phyloP scores from a whole-genome alignment of 2,329 filamentous ascomycete species.

The Aciculosporium take region DNA sequence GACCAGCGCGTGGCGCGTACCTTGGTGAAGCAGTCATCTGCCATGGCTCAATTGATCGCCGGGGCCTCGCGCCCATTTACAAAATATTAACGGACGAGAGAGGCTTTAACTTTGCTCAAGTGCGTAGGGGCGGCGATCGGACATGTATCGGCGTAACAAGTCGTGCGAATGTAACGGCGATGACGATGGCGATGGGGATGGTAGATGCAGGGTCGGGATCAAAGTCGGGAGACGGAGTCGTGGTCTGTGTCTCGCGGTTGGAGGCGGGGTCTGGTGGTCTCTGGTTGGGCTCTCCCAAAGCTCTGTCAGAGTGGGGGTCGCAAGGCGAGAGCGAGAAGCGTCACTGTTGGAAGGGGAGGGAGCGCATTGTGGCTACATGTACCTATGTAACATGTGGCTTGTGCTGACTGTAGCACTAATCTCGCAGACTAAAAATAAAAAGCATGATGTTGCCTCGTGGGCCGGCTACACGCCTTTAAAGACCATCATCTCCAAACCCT shows the following conservation, averaged over 20 bases:
- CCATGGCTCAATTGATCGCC: slow-evolving; percentile 33
- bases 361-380: no score
- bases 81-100: slow-evolving; percentile 6
- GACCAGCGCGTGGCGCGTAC: slow-evolving; percentile 19
- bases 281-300: no score
- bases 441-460: no score
- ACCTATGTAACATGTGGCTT: no score
- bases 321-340: no score
- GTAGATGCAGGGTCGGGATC: neutral
- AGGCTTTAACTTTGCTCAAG: neutral
- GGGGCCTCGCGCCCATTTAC: slow-evolving; percentile 30
- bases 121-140: neutral
- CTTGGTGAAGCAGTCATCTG: slow-evolving; percentile 29
- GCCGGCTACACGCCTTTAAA: no score
- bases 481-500: no score
- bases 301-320: no score
- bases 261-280: neutral
- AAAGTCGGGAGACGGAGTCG: slow-evolving; percentile 7
- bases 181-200: neutral
- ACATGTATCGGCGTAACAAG: neutral
- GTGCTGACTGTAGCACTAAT: no score
- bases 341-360: no score
- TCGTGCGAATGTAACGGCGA: neutral
- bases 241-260: neutral
- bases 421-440: no score